These are phyloP conservation scores for Neonectria neomacrospora DNA, from an alignment of 2,329 filamentous ascomycete species.

Conservation along the genomic window DNA sequence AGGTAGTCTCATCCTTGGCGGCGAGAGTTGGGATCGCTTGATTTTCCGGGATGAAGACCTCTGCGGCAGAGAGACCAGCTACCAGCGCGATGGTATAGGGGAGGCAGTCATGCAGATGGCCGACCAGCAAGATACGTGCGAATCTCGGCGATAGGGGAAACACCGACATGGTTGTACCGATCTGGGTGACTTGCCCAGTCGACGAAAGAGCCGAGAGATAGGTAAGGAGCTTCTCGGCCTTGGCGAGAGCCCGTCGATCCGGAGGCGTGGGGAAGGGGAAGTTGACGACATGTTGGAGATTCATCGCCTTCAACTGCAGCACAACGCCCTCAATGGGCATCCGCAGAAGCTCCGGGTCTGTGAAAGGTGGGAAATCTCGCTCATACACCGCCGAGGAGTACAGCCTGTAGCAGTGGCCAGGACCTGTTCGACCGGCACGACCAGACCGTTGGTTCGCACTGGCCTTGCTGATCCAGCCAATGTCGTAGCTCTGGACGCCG, in stretches of 20 bases:
- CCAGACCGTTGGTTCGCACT: conserved; percentile 92
- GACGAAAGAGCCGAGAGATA: conserved; percentile 84
- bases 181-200: conserved; percentile 78
- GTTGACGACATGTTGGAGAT: conserved; percentile 87
- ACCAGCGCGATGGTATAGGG: conserved; percentile 90
- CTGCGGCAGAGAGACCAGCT: conserved; percentile 86
- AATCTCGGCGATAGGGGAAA: conserved; percentile 94
- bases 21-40: conserved; percentile 73
- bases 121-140: conserved; percentile 90
- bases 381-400: conserved; percentile 97
- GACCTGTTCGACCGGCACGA: conserved; percentile 93
- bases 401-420: conserved; percentile 93
- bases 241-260: conserved; percentile 77
- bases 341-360: conserved; percentile 86
- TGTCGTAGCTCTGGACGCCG: conserved; percentile 93
- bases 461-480: conserved; percentile 98
- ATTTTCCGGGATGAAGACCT: conserved; percentile 86
- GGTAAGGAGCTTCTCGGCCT: conserved; percentile 85
- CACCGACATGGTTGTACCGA: conserved; percentile 83
- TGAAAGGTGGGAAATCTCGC: conserved; percentile 86
- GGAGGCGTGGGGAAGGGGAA: conserved; percentile 97
- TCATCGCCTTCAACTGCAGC: conserved; percentile 94
- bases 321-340: conserved; percentile 95
- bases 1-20: conserved; percentile 58
- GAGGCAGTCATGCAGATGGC: conserved; percentile 82